Percentiles rank a stretch among this genome's conserved stretches.
These are phyloP conservation scores for Botryotinia convoluta DNA, from an alignment of 2,329 filamentous ascomycete species.

Conservation along the genomic window DNA sequence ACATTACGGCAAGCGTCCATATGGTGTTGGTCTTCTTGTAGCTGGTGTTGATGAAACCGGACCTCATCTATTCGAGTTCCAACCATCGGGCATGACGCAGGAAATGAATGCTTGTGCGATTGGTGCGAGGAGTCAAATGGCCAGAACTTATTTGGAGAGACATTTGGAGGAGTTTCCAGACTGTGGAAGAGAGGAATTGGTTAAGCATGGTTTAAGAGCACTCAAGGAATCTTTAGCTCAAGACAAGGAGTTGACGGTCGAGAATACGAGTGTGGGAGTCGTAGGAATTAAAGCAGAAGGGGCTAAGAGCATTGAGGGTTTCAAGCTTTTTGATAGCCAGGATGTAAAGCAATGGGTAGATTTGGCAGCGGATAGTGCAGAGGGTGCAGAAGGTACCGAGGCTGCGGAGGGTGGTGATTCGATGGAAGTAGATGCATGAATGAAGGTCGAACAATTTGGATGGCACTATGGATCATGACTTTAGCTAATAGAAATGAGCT, in stretches of 20 bases:
- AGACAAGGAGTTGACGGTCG: conserved; percentile 95
- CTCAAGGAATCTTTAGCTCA: conserved; percentile 94
- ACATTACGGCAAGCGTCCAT: conserved; percentile 93
- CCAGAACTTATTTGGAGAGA: conserved; percentile 91
- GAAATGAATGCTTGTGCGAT: conserved; percentile 98
- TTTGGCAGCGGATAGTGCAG: conserved; percentile 57
- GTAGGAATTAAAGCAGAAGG: conserved; percentile 60
- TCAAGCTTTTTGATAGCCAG: conserved; percentile 87
- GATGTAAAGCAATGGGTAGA: conserved; percentile 86
- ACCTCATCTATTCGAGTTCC: conserved; percentile 97
- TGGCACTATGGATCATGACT: conserved; percentile 4
- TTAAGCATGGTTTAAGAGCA: conserved; percentile 85
- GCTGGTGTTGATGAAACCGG: conserved; percentile 92
- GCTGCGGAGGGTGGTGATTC: conserved; percentile 36
- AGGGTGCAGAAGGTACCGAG: conserved; percentile 36
- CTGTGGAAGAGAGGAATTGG: conserved; percentile 77
- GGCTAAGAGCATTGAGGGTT: conserved; percentile 65
- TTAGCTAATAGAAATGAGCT: conserved; percentile 1
- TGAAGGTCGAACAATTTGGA: not conserved
- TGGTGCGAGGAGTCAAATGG: conserved; percentile 95
- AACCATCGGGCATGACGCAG: conserved; percentile 91
- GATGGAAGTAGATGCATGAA: conserved; percentile 47
- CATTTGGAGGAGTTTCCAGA: conserved; percentile 80
- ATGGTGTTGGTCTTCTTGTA: conserved; percentile 89
- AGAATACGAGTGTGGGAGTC: conserved; percentile 91